Evolutionary conservation across 2,329 filamentous ascomycete species (phyloP).

Genomic region (Metarhizium robertsii): DNA sequence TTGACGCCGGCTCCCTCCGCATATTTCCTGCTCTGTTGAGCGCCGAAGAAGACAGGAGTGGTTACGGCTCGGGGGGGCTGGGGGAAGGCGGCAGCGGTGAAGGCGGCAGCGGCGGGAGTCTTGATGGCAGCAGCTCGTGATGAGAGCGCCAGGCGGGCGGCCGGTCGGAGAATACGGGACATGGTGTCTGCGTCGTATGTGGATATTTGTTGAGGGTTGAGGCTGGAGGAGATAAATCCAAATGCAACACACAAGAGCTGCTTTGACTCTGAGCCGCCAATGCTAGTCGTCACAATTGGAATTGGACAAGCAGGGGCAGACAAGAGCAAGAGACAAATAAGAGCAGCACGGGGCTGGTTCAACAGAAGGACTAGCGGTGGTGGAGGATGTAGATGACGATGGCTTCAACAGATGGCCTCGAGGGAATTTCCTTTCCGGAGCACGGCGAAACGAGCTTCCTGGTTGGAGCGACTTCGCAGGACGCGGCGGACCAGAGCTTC

Average conservation of each 20-base stretch:
- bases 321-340: not conserved
- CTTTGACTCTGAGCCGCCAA: constrained; percentile 9
- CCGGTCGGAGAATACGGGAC: constrained; percentile 44
- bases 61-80: constrained; percentile 23
- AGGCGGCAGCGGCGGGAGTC: constrained; percentile 24
- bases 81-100: constrained; percentile 23
- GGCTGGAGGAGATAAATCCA: not conserved
- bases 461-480: constrained; percentile 5
- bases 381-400: constrained; percentile 5
- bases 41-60: constrained; percentile 27
- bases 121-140: constrained; percentile 26
- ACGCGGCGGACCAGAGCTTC: constrained; percentile 1
- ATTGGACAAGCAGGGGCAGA: not conserved
- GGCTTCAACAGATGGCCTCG: constrained; percentile 6
- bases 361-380: not conserved
- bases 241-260: constrained; percentile 1
- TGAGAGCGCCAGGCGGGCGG: constrained; percentile 37
- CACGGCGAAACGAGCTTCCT: constrained; percentile 11
- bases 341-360: not conserved
- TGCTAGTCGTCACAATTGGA: constrained; percentile 6
- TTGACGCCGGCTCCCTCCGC: constrained; percentile 57
- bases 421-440: constrained; percentile 13
- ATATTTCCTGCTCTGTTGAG: constrained; percentile 43
- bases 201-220: constrained; percentile 5
- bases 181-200: constrained; percentile 21